Conservation (phyloP, 2,329 filamentous ascomycete species). For the Ustilaginoidea virens region DNA sequence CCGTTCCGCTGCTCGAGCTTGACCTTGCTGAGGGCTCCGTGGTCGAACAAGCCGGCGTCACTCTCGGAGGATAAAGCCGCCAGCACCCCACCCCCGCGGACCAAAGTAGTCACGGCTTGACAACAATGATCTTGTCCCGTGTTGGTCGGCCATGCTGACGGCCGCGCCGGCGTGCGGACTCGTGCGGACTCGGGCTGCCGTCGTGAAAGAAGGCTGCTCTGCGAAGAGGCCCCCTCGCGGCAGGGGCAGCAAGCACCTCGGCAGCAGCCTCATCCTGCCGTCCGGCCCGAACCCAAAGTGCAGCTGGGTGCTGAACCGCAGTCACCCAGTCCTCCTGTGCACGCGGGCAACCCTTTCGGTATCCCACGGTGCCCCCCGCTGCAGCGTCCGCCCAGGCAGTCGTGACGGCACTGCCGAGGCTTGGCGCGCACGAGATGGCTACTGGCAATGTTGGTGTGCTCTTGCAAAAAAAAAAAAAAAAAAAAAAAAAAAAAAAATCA, state of each 20-base stretch:
- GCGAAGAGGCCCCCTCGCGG: too few species aligned
- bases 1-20: conserved; percentile 22
- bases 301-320: conserved; percentile 21
- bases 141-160: conserved; percentile 20
- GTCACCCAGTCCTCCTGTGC: conserved; percentile 16
- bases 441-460: too few species aligned
- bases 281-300: conserved; percentile 23
- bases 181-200: too few species aligned
- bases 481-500: too few species aligned
- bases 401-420: too few species aligned
- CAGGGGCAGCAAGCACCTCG: too few species aligned
- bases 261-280: conserved; percentile 19
- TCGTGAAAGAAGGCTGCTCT: too few species aligned
- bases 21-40: conserved; percentile 19
- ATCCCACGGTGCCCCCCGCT: conserved; percentile 22
- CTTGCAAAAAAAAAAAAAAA: too few species aligned
- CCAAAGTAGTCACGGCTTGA: conserved; percentile 17
- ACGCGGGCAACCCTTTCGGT: too few species aligned
- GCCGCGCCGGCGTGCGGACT: conserved; percentile 16
- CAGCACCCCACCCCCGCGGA: conserved; percentile 8
- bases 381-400: conserved; percentile 21
- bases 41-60: conserved; percentile 19
- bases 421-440: too few species aligned
- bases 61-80: conserved; percentile 21
- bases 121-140: conserved; percentile 17